phyloP scores from a whole-genome alignment of 164 flowering plant species.

The Euptelea pleiosperma region DNA sequence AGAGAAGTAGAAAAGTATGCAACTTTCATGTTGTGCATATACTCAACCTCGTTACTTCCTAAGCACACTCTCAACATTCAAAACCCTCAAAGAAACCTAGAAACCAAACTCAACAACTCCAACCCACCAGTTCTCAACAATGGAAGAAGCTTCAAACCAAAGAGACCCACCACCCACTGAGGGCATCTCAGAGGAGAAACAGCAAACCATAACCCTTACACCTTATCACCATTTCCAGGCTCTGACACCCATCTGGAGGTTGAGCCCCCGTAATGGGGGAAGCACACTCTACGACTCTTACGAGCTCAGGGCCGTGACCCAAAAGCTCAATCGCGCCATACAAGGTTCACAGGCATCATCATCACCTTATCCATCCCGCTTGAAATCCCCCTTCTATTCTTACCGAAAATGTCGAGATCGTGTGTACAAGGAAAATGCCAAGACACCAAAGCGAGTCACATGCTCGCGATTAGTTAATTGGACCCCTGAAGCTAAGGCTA shows the following conservation, averaged over 20 bases:
- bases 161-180: not conserved
- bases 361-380: slow-evolving; percentile 11
- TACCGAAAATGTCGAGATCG: slow-evolving; percentile 6
- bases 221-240: slow-evolving; percentile 9
- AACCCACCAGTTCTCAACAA: not conserved
- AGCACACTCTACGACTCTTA: slow-evolving; percentile 50
- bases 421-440: slow-evolving; percentile 21
- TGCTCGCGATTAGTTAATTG: not conserved
- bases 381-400: slow-evolving; percentile 27
- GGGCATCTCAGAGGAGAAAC: slow-evolving; percentile 7
- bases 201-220: slow-evolving; percentile 4
- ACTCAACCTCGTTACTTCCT: too few species aligned
- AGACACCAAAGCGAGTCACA: slow-evolving; percentile 18
- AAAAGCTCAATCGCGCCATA: slow-evolving; percentile 45
- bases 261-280: slow-evolving; percentile 34
- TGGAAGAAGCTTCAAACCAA: slow-evolving; percentile 4
- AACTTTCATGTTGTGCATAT: too few species aligned
- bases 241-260: slow-evolving; percentile 28
- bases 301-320: slow-evolving; percentile 41
- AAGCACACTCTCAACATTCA: too few species aligned
- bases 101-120: not conserved
- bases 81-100: not conserved
- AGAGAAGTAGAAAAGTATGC: too few species aligned
- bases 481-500: not conserved
- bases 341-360: slow-evolving; percentile 18